Evolutionary conservation across 2,329 filamentous ascomycete genomes (phyloP).

Genomic region (Colletotrichum falcatum): DNA sequence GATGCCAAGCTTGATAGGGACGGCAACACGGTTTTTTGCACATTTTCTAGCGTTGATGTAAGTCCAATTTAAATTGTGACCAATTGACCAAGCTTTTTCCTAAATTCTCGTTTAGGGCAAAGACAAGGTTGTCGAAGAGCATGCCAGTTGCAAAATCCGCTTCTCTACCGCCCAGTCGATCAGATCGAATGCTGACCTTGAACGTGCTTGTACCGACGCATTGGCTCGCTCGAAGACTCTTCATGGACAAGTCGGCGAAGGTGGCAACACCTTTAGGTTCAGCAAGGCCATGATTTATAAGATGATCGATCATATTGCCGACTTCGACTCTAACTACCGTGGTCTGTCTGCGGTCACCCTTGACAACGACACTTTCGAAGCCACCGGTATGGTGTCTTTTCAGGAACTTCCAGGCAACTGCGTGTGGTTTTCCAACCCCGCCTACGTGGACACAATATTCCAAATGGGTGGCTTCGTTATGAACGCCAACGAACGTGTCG

Average conservation of each 20-base stretch:
- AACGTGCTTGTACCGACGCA: too few relatives aligned
- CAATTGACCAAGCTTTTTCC: constrained; percentile 53
- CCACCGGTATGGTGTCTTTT: constrained; percentile 58
- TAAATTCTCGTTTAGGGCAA: constrained; percentile 65
- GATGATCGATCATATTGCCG: constrained; percentile 67
- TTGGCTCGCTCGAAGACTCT: constrained; percentile 58
- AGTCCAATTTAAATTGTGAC: constrained; percentile 49
- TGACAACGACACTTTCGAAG: constrained; percentile 57
- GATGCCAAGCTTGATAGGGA: constrained; percentile 64
- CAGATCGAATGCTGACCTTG: too few relatives aligned
- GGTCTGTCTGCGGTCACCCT: constrained; percentile 71
- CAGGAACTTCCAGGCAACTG: constrained; percentile 60
- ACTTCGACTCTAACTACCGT: constrained; percentile 65
- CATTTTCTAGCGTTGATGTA: constrained; percentile 15
- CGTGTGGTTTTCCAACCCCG: constrained; percentile 65
- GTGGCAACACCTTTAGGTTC: constrained; percentile 77
- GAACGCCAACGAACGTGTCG: constrained; percentile 68
- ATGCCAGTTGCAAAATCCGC: constrained; percentile 71
- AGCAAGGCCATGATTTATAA: constrained; percentile 84
- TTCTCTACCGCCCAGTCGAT: constrained; percentile 41
- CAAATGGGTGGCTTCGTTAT: constrained; percentile 72
- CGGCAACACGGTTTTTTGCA: not conserved
- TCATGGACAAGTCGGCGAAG: constrained; percentile 66
- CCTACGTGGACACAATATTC: constrained; percentile 69
- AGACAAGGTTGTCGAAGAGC: constrained; percentile 69